Percentiles rank a stretch among this genome's conserved stretches.
Conservation (phyloP, 306 rosid species). For the Trichosanthes truncata region DNA sequence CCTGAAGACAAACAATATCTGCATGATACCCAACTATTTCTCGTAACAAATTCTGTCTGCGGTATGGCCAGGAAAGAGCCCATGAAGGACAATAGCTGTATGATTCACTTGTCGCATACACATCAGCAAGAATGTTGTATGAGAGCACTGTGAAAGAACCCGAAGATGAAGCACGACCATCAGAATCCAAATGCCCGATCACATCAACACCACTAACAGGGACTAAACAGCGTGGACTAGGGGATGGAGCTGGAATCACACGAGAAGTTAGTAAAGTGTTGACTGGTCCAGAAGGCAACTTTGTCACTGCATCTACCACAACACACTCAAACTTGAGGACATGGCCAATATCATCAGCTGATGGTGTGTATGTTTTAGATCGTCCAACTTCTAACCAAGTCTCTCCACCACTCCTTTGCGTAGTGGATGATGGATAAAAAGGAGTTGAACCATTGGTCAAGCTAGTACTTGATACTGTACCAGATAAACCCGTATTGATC, state of each 20-base stretch:
- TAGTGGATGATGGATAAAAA: slow-evolving; percentile 58
- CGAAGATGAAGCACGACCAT: slow-evolving; percentile 54
- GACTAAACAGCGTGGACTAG: slow-evolving; percentile 62
- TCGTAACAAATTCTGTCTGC: slow-evolving; percentile 82
- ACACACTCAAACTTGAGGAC: slow-evolving; percentile 93
- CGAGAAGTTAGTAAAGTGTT: slow-evolving; percentile 67
- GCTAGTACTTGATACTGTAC: slow-evolving; percentile 55
- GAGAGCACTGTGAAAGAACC: slow-evolving; percentile 86
- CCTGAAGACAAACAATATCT: slow-evolving; percentile 96
- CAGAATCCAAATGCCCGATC: slow-evolving; percentile 61
- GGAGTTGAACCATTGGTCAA: slow-evolving; percentile 71
- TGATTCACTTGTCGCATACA: slow-evolving; percentile 68
- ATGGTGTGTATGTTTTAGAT: slow-evolving; percentile 72
- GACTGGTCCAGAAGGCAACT: slow-evolving; percentile 51
- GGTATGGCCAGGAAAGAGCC: slow-evolving; percentile 99
- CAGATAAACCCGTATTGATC: slow-evolving; percentile 41
- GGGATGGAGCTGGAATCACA: slow-evolving; percentile 95
- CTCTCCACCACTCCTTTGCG: slow-evolving; percentile 78
- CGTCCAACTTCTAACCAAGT: slow-evolving; percentile 87
- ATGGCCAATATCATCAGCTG: slow-evolving; percentile 83
- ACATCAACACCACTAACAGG: slow-evolving; percentile 54
- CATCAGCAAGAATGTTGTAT: slow-evolving; percentile 84
- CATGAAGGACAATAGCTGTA: slow-evolving; percentile 88
- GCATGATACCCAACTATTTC: slow-evolving; percentile 92
- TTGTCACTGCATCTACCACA: slow-evolving; percentile 66